phyloP scores from a whole-genome alignment of 495 filamentous ascomycete species.

The Xylaria bambusicola region DNA sequence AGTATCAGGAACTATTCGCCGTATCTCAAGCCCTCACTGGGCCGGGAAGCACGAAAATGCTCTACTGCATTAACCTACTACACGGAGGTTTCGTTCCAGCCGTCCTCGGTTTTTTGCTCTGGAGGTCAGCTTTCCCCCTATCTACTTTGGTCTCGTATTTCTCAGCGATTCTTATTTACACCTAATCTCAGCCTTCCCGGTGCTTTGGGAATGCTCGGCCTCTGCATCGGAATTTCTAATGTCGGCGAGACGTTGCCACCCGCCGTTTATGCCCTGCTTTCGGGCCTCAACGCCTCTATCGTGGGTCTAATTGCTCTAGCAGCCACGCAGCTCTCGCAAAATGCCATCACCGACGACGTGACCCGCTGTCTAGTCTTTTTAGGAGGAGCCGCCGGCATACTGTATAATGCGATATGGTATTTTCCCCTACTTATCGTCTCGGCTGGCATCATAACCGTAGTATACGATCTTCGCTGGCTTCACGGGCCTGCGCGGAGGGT shows the following conservation, averaged over 20 bases:
- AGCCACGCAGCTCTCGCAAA: conserved; percentile 70
- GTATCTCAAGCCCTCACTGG: conserved; percentile 76
- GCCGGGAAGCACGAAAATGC: conserved; percentile 78
- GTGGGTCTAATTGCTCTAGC: conserved; percentile 82
- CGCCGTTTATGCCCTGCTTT: conserved; percentile 73
- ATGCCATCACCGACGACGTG: conserved; percentile 73
- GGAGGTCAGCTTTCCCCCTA: conserved; percentile 65
- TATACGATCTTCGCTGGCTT: conserved; percentile 63
- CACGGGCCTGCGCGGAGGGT: conserved; percentile 29
- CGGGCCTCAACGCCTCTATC: conserved; percentile 75
- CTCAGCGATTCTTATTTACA: not conserved
- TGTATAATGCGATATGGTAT: conserved; percentile 82
- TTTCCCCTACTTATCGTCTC: conserved; percentile 71
- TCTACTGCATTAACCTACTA: conserved; percentile 71
- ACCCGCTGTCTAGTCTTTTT: conserved; percentile 70
- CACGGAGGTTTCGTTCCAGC: conserved; percentile 65
- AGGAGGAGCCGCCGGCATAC: conserved; percentile 67
- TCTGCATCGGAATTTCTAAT: conserved; percentile 67
- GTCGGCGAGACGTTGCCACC: conserved; percentile 62
- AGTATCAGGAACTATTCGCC: conserved; percentile 85
- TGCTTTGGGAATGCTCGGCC: conserved; percentile 73
- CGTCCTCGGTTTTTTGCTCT: conserved; percentile 66
- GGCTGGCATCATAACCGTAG: conserved; percentile 55
- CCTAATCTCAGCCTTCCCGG: conserved; percentile 61
- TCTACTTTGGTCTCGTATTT: no score